Percentiles rank a stretch among this genome's conserved stretches.
Evolutionary conservation across 139 green algal species (phyloP).

Genomic region (Dunaliella primolecta): DNA sequence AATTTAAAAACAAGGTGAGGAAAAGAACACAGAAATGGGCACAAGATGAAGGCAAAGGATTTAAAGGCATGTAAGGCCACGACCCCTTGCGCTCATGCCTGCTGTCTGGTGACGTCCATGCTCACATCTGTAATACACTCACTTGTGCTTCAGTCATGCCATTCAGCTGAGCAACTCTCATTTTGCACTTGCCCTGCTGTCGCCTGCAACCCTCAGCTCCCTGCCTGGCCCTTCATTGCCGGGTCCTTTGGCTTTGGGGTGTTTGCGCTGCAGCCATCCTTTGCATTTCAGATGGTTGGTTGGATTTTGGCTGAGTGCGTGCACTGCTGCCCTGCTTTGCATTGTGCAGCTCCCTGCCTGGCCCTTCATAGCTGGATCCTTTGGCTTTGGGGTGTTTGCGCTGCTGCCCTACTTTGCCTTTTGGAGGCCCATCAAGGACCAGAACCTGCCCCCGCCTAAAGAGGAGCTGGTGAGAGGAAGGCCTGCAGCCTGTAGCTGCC

Average conservation of each 20-base stretch:
- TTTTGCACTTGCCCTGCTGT: too few relatives aligned
- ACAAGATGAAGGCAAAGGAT: too few relatives aligned
- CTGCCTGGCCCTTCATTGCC: slow-evolving; percentile 80
- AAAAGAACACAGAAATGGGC: too few relatives aligned
- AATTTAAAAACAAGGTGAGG: slow-evolving; percentile 71
- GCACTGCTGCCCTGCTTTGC: too few relatives aligned
- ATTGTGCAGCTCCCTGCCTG: slow-evolving; percentile 70
- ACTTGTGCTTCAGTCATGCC: too few relatives aligned
- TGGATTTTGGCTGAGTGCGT: too few relatives aligned
- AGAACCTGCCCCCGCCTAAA: slow-evolving; percentile 48
- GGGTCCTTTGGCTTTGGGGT: slow-evolving; percentile 66
- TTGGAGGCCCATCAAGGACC: slow-evolving; percentile 33
- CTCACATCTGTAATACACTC: too few relatives aligned
- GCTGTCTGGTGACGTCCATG: too few relatives aligned
- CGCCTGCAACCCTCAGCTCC: slow-evolving; percentile 63
- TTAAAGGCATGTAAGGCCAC: too few relatives aligned
- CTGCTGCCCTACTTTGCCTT: slow-evolving; percentile 80
- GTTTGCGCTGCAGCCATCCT: slow-evolving; percentile 83
- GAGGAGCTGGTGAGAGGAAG: slow-evolving; percentile 56
- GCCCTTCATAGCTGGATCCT: slow-evolving; percentile 76
- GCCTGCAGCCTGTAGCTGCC: too few relatives aligned
- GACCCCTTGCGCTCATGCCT: too few relatives aligned
- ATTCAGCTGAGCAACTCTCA: too few relatives aligned
- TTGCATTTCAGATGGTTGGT: slow-evolving; percentile 62
- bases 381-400: slow-evolving; percentile 71